Conservation (phyloP, 2,329 filamentous ascomycete species). For the Sporothrix sp. region DNA sequence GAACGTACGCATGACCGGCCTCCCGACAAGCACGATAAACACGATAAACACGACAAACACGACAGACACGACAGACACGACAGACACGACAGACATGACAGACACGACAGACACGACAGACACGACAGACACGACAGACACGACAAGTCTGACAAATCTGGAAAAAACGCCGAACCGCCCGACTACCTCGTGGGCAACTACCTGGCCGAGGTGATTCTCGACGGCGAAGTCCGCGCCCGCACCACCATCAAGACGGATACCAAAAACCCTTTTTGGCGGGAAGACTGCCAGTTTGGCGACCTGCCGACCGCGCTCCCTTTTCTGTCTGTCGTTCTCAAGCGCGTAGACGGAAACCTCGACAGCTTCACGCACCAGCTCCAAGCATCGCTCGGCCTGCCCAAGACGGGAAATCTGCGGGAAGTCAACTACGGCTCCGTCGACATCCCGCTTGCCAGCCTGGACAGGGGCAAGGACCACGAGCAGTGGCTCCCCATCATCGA, state of each 20-base stretch:
- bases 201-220: slow-evolving; percentile 67
- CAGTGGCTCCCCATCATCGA: slow-evolving; percentile 81
- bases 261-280: slow-evolving; percentile 70
- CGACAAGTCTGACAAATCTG: slow-evolving; percentile 14
- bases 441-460: slow-evolving; percentile 67
- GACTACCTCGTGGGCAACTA: slow-evolving; percentile 56
- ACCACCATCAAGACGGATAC: slow-evolving; percentile 63
- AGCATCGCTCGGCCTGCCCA: slow-evolving; percentile 33
- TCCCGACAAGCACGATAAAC: not conserved
- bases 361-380: slow-evolving; percentile 36
- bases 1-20: slow-evolving; percentile 23
- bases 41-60: no score
- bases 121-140: no score
- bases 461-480: slow-evolving; percentile 67
- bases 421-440: slow-evolving; percentile 64
- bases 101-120: no score
- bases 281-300: slow-evolving; percentile 69
- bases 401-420: slow-evolving; percentile 37
- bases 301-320: slow-evolving; percentile 59
- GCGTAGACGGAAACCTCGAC: slow-evolving; percentile 43
- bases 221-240: slow-evolving; percentile 67
- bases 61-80: no score
- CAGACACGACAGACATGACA: no score
- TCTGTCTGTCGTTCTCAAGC: slow-evolving; percentile 63
- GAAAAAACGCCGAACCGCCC: slow-evolving; percentile 24